phyloP scores from a whole-genome alignment of 441 rosid genomes.

The Pelargonium citronellum region DNA sequence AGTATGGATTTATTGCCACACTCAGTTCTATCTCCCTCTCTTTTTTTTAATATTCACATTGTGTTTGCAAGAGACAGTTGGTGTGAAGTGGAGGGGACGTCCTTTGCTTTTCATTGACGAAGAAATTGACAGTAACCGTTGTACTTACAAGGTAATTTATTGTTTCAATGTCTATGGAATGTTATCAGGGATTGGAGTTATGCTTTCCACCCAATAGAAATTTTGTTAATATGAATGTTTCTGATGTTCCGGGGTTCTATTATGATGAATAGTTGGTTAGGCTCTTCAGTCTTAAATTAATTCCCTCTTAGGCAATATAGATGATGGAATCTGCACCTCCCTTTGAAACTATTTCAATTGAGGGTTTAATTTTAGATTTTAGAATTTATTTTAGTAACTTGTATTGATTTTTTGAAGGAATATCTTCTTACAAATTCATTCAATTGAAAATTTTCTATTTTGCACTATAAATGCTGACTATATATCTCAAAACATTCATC shows the following conservation, averaged over 20 bases:
- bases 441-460: no score
- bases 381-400: no score
- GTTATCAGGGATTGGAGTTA: conserved; percentile 14
- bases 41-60: conserved; percentile 49
- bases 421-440: no score
- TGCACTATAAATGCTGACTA: no score
- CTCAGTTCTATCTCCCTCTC: conserved; percentile 9
- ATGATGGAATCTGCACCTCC: no score
- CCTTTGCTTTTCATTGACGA: conserved; percentile 62
- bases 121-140: conserved; percentile 51
- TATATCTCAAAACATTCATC: no score
- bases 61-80: conserved; percentile 88
- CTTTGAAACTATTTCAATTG: no score
- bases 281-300: no score
- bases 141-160: conserved; percentile 52
- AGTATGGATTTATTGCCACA: conserved; percentile 24
- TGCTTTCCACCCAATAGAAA: conserved; percentile 21
- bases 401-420: no score
- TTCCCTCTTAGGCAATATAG: no score
- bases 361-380: no score
- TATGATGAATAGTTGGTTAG: not conserved
- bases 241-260: no score
- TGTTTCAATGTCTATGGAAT: conserved; percentile 23
- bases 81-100: conserved; percentile 66
- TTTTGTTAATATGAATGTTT: conserved; percentile 13